A percentile compares a stretch with the other conserved stretches of the same genome.
phyloP scores from a whole-genome alignment of 768 basidiomycete genomes.

The Termitomyces sp. region DNA sequence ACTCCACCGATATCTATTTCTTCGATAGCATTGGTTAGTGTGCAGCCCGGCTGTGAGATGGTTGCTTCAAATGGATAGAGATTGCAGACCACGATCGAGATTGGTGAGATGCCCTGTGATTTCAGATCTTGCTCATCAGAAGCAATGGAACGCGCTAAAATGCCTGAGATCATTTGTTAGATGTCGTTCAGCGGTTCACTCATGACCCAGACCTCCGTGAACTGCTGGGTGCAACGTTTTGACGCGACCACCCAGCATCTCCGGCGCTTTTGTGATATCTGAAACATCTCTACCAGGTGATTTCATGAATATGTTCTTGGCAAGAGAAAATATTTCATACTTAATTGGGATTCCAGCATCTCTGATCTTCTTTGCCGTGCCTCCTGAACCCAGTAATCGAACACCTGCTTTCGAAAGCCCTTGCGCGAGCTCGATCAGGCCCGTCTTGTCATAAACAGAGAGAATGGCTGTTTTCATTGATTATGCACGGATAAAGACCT shows the following conservation, averaged over 20 bases:
- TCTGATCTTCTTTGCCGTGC: conserved; percentile 96
- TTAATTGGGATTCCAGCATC: conserved; percentile 88
- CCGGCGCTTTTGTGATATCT: conserved; percentile 94
- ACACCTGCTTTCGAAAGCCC: conserved; percentile 81
- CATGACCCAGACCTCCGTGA: conserved; percentile 71
- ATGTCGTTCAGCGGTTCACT: conserved; percentile 3
- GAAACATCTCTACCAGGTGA: conserved; percentile 77
- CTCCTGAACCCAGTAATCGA: conserved; percentile 89
- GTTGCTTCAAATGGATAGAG: conserved; percentile 95
- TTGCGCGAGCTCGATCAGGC: conserved; percentile 82
- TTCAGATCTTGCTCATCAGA: conserved; percentile 86
- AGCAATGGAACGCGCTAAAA: conserved; percentile 87
- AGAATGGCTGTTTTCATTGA: conserved; percentile 57
- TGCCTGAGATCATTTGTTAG: conserved; percentile 48
- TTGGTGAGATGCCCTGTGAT: conserved; percentile 82
- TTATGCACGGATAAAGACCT: not conserved
- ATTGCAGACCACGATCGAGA: conserved; percentile 98
- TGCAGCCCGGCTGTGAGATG: conserved; percentile 83
- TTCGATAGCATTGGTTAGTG: conserved; percentile 88
- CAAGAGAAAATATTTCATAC: conserved; percentile 37
- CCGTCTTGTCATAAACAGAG: conserved; percentile 95
- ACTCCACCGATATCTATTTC: conserved; percentile 99
- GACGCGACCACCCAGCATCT: conserved; percentile 97
- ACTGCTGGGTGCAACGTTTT: conserved; percentile 98
- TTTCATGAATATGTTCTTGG: not conserved